These are phyloP conservation scores for Rhodamnia argentea DNA, from an alignment of 345 rosid species.

Conservation along the genomic window DNA sequence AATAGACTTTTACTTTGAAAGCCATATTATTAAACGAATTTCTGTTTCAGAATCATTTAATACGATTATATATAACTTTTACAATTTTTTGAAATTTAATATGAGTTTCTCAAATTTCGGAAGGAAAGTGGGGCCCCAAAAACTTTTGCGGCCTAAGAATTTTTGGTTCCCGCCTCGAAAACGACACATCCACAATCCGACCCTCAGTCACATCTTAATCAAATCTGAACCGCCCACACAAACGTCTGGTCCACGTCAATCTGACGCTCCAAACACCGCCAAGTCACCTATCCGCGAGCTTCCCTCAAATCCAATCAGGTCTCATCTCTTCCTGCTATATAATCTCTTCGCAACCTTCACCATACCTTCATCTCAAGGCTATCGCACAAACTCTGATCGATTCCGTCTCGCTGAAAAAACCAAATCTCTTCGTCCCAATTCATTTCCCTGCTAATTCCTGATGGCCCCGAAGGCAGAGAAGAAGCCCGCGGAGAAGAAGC, in stretches of 20 bases:
- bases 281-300: background rate
- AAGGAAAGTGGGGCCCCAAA: background rate
- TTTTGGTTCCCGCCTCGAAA: background rate
- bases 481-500: constrained; percentile 51
- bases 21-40: too few relatives aligned
- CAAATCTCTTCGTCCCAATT: background rate
- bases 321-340: background rate
- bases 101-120: background rate
- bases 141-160: background rate
- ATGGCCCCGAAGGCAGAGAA: constrained; percentile 65
- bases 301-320: background rate
- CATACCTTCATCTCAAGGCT: background rate
- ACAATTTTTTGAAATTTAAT: background rate
- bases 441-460: background rate
- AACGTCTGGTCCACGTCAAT: background rate
- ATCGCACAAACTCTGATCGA: accelerated
- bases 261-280: background rate
- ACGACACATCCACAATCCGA: background rate
- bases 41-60: too few relatives aligned
- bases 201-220: background rate
- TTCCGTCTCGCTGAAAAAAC: background rate
- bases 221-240: background rate
- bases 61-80: background rate
- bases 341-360: background rate
- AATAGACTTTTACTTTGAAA: too few relatives aligned